Evolutionary conservation across 352 stramenopile species (phyloP).

Genomic region (Globisporangium parvum): DNA sequence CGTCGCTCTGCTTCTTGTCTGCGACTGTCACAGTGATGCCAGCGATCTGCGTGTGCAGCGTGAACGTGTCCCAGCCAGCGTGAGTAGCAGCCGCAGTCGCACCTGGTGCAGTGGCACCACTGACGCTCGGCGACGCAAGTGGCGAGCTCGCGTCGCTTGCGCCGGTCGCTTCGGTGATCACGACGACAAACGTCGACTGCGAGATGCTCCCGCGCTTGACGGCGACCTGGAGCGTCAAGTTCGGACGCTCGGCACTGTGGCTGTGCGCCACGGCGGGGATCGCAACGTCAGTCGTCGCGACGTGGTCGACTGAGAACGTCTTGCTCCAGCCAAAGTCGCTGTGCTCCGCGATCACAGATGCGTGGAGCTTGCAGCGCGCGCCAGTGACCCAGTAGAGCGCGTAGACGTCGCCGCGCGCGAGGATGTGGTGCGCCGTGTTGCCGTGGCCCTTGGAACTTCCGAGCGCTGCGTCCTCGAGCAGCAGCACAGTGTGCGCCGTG

Average conservation of each 20-base stretch:
- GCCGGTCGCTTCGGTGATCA: conserved; percentile 39
- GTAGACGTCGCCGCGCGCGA: conserved; percentile 64
- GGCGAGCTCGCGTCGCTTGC: conserved; percentile 10
- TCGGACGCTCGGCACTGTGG: conserved; percentile 12
- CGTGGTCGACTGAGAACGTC: conserved; percentile 42
- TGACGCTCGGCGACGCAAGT: background rate
- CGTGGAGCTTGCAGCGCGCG: conserved; percentile 37
- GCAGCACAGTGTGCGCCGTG: conserved; percentile 53
- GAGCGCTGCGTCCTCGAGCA: conserved; percentile 38
- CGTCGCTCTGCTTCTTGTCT: conserved; percentile 37
- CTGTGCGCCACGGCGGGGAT: conserved; percentile 35
- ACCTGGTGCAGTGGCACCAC: background rate
- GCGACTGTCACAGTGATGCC: conserved; percentile 64
- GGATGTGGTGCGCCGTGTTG: conserved; percentile 67
- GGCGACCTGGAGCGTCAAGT: conserved; percentile 36
- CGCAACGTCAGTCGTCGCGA: conserved; percentile 38
- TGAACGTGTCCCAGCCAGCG: conserved; percentile 51
- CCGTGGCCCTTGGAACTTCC: background rate
- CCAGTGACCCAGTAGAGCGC: conserved; percentile 73
- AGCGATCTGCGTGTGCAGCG: conserved; percentile 60
- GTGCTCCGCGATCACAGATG: conserved; percentile 44
- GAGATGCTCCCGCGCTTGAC: conserved; percentile 75
- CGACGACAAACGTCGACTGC: conserved; percentile 62
- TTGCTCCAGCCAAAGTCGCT: conserved; percentile 61
- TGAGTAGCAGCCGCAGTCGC: no score